Evolutionary conservation across 345 rosid genomes (phyloP), one percentile per base, ranked within the genome.

Genomic region (Euclidium syriacum): DNA sequence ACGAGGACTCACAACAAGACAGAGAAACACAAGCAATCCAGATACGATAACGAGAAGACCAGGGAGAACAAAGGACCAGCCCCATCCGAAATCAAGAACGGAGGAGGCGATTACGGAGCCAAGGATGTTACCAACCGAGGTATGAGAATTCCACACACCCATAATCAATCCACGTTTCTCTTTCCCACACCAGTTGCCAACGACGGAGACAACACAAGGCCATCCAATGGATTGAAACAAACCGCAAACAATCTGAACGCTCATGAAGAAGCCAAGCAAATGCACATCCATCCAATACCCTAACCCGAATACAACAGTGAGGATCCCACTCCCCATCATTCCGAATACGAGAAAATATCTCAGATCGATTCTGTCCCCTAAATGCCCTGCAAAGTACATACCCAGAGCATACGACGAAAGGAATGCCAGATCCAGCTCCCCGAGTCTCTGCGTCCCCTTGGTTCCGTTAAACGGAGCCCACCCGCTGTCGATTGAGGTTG

Each of bases 201-300:
- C 85, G 15, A 90, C 80, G 11, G 99, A 76, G 26, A 90, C 97
- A 70, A 94, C 97, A 79, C 88, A 94, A 58, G 99, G 97, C 97
- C 96, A 94, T n/a, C 99, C 96, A 22, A 85, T 85, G 9, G 98
- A 92, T 73, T 89, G 98, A 77, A 89, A 87, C 75, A 87, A 59
- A 12, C 98, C 97, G 68, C 91, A 85, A 23, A 81, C 62, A 46
- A 89, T 73, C 78, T 92, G 96, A 52, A 85, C 88, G 49, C 44
- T 71, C 49, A 90, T 36, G 74, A 77, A 90, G 75, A 57, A 87
- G 1, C 75, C 54, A 15, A 90, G 75, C 12, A 48, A 44, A 68
- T 94, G 97, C 39, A 87, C 73, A 67, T 81, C 44, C 39, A 85
- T 74, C 97, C 97, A 94, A 62, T 82, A 94, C 12, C 95, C 98